These are phyloP conservation scores for Schizophyllum commune DNA, from an alignment of 1,284 basidiomycete species.

Conservation along the genomic window DNA sequence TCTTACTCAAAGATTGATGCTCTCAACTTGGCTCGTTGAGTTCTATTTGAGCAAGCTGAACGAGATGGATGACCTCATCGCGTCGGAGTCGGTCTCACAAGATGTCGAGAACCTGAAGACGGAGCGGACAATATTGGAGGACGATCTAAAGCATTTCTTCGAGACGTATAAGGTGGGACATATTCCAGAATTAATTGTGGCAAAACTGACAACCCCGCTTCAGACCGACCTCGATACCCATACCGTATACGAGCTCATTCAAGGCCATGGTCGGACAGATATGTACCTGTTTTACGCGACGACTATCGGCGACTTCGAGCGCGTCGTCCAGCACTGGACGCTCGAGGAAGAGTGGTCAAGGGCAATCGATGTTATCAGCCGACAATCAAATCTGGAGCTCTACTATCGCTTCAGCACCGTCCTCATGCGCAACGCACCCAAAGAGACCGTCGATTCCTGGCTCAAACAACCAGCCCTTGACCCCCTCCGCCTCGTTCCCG, in stretches of 20 bases:
- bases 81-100: conserved; percentile 76
- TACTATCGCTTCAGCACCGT: conserved; percentile 92
- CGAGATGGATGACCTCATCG: conserved; percentile 86
- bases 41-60: conserved; percentile 97
- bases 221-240: conserved; percentile 78
- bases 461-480: conserved; percentile 75
- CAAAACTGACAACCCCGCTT: conserved; percentile 1
- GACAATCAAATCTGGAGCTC: conserved; percentile 79
- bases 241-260: conserved; percentile 89
- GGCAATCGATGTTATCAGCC: conserved; percentile 81
- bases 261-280: conserved; percentile 88
- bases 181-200: not conserved
- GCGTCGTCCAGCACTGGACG: conserved; percentile 91
- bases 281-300: conserved; percentile 90
- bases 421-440: conserved; percentile 81
- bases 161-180: conserved; percentile 79
- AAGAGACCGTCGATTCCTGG: conserved; percentile 91
- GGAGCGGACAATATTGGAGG: conserved; percentile 82
- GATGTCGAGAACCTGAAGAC: conserved; percentile 83
- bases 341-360: conserved; percentile 88
- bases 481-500: conserved; percentile 82
- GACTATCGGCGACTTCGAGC: conserved; percentile 73
- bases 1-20: conserved; percentile 91
- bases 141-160: conserved; percentile 89
- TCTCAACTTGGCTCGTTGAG: conserved; percentile 98